A percentile compares a stretch with the other conserved stretches of the same genome.
Evolutionary conservation across 257 asterid species (phyloP).

Genomic region (Eucommia ulmoides): DNA sequence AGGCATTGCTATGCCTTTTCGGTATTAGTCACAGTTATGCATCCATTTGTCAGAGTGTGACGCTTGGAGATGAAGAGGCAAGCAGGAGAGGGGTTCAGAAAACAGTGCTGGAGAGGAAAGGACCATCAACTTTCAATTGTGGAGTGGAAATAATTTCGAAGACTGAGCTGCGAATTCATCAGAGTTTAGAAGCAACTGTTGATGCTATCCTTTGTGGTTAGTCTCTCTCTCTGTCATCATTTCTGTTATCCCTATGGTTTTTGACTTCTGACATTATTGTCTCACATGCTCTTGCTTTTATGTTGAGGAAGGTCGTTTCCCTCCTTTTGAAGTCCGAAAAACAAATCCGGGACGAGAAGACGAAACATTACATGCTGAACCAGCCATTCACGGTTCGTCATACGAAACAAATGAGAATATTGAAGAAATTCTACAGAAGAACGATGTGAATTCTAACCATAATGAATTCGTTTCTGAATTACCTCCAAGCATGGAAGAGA

Average conservation of each 20-base stretch:
- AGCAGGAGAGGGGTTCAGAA: slow-evolving; percentile 92
- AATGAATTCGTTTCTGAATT: slow-evolving; percentile 12
- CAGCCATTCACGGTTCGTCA: slow-evolving; percentile 17
- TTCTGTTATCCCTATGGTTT: slow-evolving; percentile 4
- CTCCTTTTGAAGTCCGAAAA: slow-evolving; percentile 67
- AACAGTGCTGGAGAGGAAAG: slow-evolving; percentile 89
- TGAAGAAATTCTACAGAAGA: slow-evolving; percentile 20
- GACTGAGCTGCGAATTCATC: slow-evolving; percentile 67
- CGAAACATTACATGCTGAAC: slow-evolving; percentile 15
- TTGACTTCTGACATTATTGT: slow-evolving; percentile 3
- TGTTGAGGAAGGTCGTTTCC: slow-evolving; percentile 54
- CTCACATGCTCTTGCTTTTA: slow-evolving; percentile 10
- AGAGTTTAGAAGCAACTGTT: slow-evolving; percentile 75
- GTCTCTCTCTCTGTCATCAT: slow-evolving; percentile 8
- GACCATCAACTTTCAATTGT: slow-evolving; percentile 82
- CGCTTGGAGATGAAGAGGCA: slow-evolving; percentile 98
- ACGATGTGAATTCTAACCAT: slow-evolving; percentile 9
- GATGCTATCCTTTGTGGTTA: slow-evolving; percentile 85
- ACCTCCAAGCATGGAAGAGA: slow-evolving; percentile 14
- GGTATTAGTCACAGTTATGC: no score
- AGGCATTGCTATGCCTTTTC: background rate
- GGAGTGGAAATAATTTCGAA: slow-evolving; percentile 93
- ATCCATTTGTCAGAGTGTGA: slow-evolving; percentile 71
- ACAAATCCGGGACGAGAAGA: slow-evolving; percentile 31
- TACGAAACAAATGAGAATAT: slow-evolving; percentile 22